Base-by-base conservation (phyloP, 495 filamentous ascomycete species). In the Durotheca rogersii region DNA sequence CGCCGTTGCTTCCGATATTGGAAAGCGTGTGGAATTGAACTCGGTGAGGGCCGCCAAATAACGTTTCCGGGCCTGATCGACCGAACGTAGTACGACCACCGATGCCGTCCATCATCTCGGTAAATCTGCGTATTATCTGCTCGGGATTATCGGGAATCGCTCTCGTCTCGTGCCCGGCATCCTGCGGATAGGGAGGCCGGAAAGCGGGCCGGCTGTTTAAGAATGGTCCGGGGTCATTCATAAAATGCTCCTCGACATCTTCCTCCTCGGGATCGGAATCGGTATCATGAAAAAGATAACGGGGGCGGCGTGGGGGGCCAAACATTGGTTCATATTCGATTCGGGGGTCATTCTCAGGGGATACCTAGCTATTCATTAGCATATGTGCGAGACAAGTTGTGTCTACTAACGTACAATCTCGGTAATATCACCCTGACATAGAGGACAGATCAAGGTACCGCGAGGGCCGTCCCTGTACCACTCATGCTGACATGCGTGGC, bases 401-500 rank as follows among this genome's bases (percentile, higher is more conserved):
- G 49, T 25, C 5, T 35, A 36, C 34, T 7, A 31, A 75, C 82
- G 50, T 65, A 89, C 91, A 49, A 96, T 92, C 70, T 98, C 89
- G 5, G 81, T 86, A 63, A 87, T 83, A 4, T 94, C 87, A n/a
- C 81, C 79, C 9, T 74, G 49, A 62, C 93, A 98, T 6, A 68
- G 61, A n/a, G 91, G 90, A 53, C 93, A 98, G 9, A 65, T 66
- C 40, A 95, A 67, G 25, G 50, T 52, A 20, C 77, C 80, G 53
- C 56, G 47, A 15, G 76, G 72, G 45, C 86, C 76, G 58, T 87
- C 80, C 42, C 79, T 73, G 50, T 81, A 84, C 89, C 88, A 96
- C 58, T 95, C 86, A 35, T 85, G 73, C 29, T 76, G 58, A 73
- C 93, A 97, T 25, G 69, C 58, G 67, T 96, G 89, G 66, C 93